Evolutionary conservation across 345 rosid species (phyloP), one percentile per base, ranked within the genome.

Genomic region (Hypericum perforatum): DNA sequence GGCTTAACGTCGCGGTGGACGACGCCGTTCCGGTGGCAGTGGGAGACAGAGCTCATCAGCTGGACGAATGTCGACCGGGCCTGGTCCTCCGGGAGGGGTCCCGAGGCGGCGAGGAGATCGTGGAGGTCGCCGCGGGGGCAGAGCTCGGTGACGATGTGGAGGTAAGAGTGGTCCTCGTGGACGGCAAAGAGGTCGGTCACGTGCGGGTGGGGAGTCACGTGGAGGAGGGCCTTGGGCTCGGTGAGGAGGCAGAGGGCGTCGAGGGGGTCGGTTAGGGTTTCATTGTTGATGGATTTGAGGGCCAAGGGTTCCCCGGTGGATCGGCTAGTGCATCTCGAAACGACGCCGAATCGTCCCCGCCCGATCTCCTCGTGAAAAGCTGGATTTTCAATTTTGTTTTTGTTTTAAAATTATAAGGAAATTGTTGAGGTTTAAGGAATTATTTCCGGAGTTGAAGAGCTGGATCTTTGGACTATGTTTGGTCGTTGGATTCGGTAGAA

Each of bases 1-100:
- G 84, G 89, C 60, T 92, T 92, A 5, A 85, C 63, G 40, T 92
- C 98, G 0, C 94, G 69, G 37, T 92, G 98, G 11, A 81, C 82
- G 9, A 92, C 73, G 5, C 85, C 70, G 56, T 42, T 45, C 5
- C 64, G 39, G 76, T 92, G 98, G 53, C 90, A 85, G 63, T 92
- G 95, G 8, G 76, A 69, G 4, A 92, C 7, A 7, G 90, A 94
- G 1, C 9, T 16, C 61, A 88, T 71, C 32, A 85, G 59, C 72
- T 81, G 79, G 39, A 45, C 62, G 53, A 77, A 70, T 48, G 69
- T 58, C 0, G 38, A 11, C 0, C 85, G 77, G 0, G 96, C 64
- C 43, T 69, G 67, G 1, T 54, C 41, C 62, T 85, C 96, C 0
- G 77, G 51, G 41, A 81, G 14, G 6, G 54, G 8, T 8, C 71